Evolutionary conservation across 306 rosid genomes (phyloP).

Genomic region (Prosopis cineraria): DNA sequence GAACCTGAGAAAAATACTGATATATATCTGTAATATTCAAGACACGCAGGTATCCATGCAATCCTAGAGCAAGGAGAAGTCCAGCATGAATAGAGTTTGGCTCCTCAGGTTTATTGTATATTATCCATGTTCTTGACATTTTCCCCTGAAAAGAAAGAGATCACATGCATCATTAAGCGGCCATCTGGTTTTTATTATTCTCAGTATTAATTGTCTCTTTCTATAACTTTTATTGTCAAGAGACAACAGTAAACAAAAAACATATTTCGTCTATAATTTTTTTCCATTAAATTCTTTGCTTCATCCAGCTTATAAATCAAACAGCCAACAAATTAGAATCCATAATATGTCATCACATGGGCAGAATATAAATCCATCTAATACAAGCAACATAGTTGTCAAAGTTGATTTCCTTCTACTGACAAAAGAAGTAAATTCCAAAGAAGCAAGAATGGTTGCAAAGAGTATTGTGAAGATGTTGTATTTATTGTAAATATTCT

Average conservation of each 20-base stretch:
- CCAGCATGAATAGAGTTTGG: slow-evolving; percentile 96
- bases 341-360: slow-evolving; percentile 15
- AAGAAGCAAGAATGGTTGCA: neutral
- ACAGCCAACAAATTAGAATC: slow-evolving; percentile 10
- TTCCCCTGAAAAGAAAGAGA: slow-evolving; percentile 71
- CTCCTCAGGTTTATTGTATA: slow-evolving; percentile 83
- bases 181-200: neutral
- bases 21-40: slow-evolving; percentile 74
- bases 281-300: neutral
- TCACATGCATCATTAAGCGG: slow-evolving; percentile 27
- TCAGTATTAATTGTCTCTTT: neutral
- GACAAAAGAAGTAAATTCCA: neutral
- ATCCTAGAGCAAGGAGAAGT: slow-evolving; percentile 88
- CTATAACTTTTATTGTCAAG: neutral
- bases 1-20: slow-evolving; percentile 82
- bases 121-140: slow-evolving; percentile 96
- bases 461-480: no score
- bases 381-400: slow-evolving; percentile 1
- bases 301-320: neutral
- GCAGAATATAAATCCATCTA: slow-evolving; percentile 4
- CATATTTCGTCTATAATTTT: neutral
- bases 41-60: slow-evolving; percentile 87
- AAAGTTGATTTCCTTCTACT: neutral
- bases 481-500: no score
- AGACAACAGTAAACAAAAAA: neutral